Base-by-base conservation (phyloP, 495 filamentous ascomycete genomes). In the Darksidea phi region DNA sequence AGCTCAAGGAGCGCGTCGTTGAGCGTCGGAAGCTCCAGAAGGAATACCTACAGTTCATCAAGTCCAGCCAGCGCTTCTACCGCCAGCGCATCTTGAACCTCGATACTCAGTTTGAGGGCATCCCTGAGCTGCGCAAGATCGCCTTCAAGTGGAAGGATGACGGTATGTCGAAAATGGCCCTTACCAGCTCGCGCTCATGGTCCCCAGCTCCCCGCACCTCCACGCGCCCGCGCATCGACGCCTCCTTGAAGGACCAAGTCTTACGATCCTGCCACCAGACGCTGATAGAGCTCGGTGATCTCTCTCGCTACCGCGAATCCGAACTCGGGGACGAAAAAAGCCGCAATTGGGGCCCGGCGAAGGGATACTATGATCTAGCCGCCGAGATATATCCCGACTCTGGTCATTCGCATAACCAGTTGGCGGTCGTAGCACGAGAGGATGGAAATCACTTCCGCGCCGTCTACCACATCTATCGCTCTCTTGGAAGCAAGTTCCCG, bases 381-480 rank as follows among this genome's bases (percentile, higher is more conserved):
- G 82, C 83, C 59, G 82, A 85, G 45, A 81, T 97, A 54, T 82
- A 87, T 57, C 92, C 95, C 18, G 76, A 83, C 0, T 89, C 88
- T 41, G 93, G 93, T 26, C 80, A 82, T 25, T 87, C 90, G 38
- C 86, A 95, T 68, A 92, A 98, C 64, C 94, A 97, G 72, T 79
- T 90, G 70, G 91, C 90, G 0, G 88, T 97, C 15, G 87, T 97
- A 58, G 86, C 89, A 26, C 79, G 85, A 41, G 85, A 86, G 48
- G 86, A 89, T 67, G 80, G 76, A 17, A 85, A 90, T 59, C 88
- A 95, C 70, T 79, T 97, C 21, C 81, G 88, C 21, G 85, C 90
- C 2, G 87, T 90, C 0, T 97, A 97, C 69, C 85, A 97, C 73
- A 80, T 97, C 12, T 96, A 95, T 68, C 82, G 92, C 52, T 88